These are phyloP conservation scores for Kitagawia praeruptora DNA, from an alignment of 129 eudicot species.

Conservation along the genomic window DNA sequence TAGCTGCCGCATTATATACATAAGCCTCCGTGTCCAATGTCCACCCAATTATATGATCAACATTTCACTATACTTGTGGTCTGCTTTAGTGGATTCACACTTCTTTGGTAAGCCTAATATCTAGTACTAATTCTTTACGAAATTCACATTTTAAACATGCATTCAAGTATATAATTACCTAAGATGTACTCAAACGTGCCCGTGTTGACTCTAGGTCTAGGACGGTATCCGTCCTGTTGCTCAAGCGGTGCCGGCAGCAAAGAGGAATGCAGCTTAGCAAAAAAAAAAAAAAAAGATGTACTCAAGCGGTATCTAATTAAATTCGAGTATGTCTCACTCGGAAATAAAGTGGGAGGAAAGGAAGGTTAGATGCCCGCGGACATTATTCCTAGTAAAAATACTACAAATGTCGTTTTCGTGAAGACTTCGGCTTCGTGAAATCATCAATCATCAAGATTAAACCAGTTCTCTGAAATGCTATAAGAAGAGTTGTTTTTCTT, in stretches of 20 bases:
- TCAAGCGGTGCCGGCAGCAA: no score
- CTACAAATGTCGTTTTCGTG: neutral
- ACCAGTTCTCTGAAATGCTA: slow-evolving; percentile 1
- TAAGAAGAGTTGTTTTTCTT: slow-evolving; percentile 3
- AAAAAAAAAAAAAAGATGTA: no score
- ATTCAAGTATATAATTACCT: neutral
- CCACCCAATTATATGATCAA: neutral
- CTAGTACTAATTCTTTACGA: no score
- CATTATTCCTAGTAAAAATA: neutral
- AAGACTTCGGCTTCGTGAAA: neutral
- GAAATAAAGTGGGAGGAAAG: no score
- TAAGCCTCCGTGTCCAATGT: neutral
- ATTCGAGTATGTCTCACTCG: neutral
- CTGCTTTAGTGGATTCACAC: neutral
- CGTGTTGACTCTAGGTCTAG: no score
- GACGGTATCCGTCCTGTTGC: no score
- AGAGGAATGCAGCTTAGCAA: no score
- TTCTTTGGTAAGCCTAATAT: neutral
- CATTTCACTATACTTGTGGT: neutral
- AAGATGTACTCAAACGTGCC: neutral
- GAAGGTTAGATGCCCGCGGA: neutral
- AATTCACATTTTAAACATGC: no score
- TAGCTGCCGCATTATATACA: neutral
- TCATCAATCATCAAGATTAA: neutral
- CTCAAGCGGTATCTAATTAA: no score